Evolutionary conservation across 148 eudicot species (phyloP).

Genomic region (Suaeda aralocaspica): DNA sequence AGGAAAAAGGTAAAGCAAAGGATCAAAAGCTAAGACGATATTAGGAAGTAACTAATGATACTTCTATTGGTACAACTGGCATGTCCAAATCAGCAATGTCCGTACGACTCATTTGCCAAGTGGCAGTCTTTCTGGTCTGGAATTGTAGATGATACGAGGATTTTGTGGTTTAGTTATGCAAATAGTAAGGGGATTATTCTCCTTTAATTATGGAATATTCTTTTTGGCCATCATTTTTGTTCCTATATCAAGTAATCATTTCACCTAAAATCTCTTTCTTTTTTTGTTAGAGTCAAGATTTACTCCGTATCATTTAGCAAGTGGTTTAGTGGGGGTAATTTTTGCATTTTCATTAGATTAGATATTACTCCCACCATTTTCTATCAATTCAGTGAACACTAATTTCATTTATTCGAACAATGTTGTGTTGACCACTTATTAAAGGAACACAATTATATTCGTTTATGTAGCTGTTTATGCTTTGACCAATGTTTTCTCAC

Average conservation of each 20-base stretch:
- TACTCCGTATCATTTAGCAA: too few relatives aligned
- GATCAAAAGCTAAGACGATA: background rate
- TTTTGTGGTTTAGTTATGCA: slow-evolving; percentile 2
- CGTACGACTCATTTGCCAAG: slow-evolving; percentile 13
- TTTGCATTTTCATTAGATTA: too few relatives aligned
- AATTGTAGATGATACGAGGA: slow-evolving; percentile 11
- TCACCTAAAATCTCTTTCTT: too few relatives aligned
- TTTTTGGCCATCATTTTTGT: background rate
- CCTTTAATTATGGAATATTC: slow-evolving; percentile 21
- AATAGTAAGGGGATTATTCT: slow-evolving; percentile 7
- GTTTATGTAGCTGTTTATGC: too few relatives aligned
- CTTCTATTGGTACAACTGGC: background rate
- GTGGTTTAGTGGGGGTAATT: too few relatives aligned
- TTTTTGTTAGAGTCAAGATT: too few relatives aligned
- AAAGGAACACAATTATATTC: too few relatives aligned
- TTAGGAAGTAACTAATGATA: background rate
- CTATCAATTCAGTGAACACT: too few relatives aligned
- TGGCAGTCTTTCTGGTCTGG: background rate
- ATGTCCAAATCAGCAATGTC: slow-evolving; percentile 12
- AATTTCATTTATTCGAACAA: too few relatives aligned
- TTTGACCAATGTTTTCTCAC: too few relatives aligned
- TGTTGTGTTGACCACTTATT: too few relatives aligned
- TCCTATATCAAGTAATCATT: background rate
- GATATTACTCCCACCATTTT: too few relatives aligned
- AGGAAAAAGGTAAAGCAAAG: background rate